These are phyloP conservation scores for Lentinula aciculospora DNA, from an alignment of 768 basidiomycete species.

Conservation along the genomic window DNA sequence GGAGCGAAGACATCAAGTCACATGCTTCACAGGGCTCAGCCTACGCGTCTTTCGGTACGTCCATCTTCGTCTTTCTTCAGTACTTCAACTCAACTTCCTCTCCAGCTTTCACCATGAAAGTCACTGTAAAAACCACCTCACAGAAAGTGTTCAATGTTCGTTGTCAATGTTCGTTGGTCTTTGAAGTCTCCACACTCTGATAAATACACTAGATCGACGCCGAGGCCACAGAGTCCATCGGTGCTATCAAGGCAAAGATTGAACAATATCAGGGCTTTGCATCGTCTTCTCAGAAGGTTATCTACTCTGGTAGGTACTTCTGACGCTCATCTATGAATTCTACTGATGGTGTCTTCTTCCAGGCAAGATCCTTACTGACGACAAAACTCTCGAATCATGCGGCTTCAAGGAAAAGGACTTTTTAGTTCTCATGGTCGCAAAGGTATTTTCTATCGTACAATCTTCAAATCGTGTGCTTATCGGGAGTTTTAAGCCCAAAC, in stretches of 20 bases:
- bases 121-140: constrained; percentile 93
- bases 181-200: background rate
- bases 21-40: background rate
- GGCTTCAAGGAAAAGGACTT: constrained; percentile 99
- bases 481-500: constrained; percentile 44
- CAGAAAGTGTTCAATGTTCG: constrained; percentile 84
- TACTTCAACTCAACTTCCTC: background rate
- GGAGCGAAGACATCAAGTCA: background rate
- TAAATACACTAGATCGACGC: constrained; percentile 58
- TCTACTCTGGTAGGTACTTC: constrained; percentile 72
- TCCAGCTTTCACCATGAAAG: constrained; percentile 58
- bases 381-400: constrained; percentile 81
- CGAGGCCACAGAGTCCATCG: constrained; percentile 71
- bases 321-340: constrained; percentile 3
- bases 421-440: constrained; percentile 97
- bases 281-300: constrained; percentile 80
- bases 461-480: background rate
- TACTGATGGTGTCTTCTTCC: constrained; percentile 5
- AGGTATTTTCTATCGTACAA: constrained; percentile 44
- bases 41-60: constrained; percentile 10
- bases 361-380: constrained; percentile 91
- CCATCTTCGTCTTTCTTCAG: constrained; percentile 13
- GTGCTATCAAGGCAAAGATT: constrained; percentile 81
- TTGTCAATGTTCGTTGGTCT: background rate
- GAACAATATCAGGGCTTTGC: constrained; percentile 67